phyloP scores from a whole-genome alignment of 2,329 filamentous ascomycete species.

The Colletotrichum horii region DNA sequence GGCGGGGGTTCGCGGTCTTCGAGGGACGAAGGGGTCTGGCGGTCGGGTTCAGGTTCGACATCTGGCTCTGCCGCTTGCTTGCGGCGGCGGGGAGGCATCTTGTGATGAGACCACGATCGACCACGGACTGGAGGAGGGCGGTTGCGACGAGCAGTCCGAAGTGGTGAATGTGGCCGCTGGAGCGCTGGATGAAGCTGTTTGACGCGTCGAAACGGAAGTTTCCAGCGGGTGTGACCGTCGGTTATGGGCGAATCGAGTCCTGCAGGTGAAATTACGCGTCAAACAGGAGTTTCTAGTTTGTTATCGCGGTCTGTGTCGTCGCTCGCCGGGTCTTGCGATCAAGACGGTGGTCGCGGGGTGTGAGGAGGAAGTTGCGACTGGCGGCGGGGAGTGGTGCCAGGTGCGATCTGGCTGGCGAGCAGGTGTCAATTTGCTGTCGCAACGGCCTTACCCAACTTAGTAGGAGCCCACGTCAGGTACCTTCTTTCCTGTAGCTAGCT shows the following conservation, averaged over 20 bases:
- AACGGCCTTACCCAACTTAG: neutral
- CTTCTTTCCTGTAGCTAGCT: neutral
- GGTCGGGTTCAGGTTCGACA: neutral
- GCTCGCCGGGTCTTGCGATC: neutral
- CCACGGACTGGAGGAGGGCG: neutral
- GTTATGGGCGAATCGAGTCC: neutral
- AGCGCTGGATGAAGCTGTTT: neutral
- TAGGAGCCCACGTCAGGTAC: neutral
- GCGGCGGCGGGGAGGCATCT: constrained; percentile 6
- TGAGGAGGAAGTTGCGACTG: neutral
- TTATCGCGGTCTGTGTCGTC: neutral
- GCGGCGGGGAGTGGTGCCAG: neutral
- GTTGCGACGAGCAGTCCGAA: neutral
- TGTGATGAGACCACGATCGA: neutral
- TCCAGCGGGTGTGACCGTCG: too few species aligned
- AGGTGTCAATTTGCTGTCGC: neutral
- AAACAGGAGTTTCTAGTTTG: neutral
- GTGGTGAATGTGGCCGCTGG: neutral
- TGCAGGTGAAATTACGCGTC: neutral
- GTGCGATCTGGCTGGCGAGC: neutral
- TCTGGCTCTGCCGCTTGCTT: neutral
- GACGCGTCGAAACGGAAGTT: neutral
- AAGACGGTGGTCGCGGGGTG: neutral
- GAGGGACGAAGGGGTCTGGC: neutral
- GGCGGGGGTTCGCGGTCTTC: constrained; percentile 31